These are phyloP conservation scores for Trametes sanguinea DNA, from an alignment of 768 basidiomycete genomes.

Conservation along the genomic window DNA sequence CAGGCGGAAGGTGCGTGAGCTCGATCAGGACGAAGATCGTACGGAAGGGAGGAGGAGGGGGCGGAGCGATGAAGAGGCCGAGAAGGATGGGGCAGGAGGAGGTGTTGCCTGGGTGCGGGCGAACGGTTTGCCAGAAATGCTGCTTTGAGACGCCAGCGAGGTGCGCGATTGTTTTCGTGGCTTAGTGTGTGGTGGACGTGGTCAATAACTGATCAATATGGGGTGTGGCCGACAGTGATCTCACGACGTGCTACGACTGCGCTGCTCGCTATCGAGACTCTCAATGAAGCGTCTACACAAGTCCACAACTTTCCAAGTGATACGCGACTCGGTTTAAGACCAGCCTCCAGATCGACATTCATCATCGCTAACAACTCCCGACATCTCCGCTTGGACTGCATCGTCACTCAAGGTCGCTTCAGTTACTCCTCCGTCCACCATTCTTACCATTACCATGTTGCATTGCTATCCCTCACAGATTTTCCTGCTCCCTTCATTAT, in stretches of 20 bases:
- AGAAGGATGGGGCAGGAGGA: conserved; percentile 2
- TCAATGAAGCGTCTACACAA: neutral
- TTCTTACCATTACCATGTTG: neutral
- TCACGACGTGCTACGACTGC: conserved; percentile 13
- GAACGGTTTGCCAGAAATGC: conserved; percentile 37
- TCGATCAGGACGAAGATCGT: conserved; percentile 14
- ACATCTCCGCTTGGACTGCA: too few species aligned
- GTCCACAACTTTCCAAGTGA: too few species aligned
- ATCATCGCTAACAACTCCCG: too few species aligned
- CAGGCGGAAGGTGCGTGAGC: conserved; percentile 33
- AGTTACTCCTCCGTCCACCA: neutral
- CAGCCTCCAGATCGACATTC: too few species aligned
- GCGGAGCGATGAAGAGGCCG: conserved; percentile 3
- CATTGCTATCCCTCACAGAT: neutral
- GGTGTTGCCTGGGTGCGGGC: conserved; percentile 38
- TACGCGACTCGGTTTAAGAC: too few species aligned
- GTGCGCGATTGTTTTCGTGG: conserved; percentile 27
- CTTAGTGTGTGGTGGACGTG: too few species aligned
- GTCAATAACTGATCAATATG: too few species aligned
- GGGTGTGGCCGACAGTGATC: neutral
- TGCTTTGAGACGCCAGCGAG: conserved; percentile 39
- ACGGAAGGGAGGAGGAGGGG: conserved; percentile 2
- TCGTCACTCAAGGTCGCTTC: neutral
- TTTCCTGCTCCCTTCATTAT: neutral
- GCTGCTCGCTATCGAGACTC: conserved; percentile 1